Evolutionary conservation across 768 basidiomycete genomes (phyloP).

Genomic region (Boletus rufocinnamomeus): DNA sequence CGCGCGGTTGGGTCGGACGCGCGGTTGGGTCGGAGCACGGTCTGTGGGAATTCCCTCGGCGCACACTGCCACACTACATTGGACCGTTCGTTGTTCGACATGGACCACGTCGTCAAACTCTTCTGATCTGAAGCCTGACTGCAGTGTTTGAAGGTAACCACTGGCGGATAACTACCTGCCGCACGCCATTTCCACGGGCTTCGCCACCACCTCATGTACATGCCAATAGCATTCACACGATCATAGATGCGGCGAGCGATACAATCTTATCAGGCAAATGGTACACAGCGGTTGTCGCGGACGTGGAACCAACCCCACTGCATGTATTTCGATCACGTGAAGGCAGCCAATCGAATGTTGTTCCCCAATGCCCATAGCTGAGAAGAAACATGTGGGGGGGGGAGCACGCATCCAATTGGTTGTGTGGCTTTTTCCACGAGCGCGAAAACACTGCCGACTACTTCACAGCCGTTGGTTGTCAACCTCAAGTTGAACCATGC

Average conservation of each 20-base stretch:
- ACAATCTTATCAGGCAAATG: not conserved
- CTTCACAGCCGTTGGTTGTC: not conserved
- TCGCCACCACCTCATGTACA: not conserved
- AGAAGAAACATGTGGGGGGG: not conserved
- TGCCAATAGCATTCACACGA: not conserved
- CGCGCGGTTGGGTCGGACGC: not conserved
- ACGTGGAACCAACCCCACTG: not conserved
- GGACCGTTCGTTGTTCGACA: not conserved
- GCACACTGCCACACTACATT: not conserved
- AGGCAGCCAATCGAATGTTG: not conserved
- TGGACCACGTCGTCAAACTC: not conserved
- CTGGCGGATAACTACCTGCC: not conserved
- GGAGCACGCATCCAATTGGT: too few species aligned
- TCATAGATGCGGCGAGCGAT: not conserved
- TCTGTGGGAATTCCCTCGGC: not conserved
- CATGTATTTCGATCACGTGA: not conserved
- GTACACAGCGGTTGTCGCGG: not conserved
- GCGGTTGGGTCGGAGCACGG: slow-evolving; percentile 3
- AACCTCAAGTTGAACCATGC: too few species aligned
- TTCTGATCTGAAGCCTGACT: not conserved
- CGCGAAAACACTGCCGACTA: not conserved
- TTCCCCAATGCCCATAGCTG: not conserved
- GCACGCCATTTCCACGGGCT: not conserved
- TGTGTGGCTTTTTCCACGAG: not conserved
- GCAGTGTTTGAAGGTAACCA: not conserved